Evolutionary conservation across 2,329 filamentous ascomycete genomes (phyloP), one percentile per base, ranked within the genome.

Genomic region (Exophiala mesophila): DNA sequence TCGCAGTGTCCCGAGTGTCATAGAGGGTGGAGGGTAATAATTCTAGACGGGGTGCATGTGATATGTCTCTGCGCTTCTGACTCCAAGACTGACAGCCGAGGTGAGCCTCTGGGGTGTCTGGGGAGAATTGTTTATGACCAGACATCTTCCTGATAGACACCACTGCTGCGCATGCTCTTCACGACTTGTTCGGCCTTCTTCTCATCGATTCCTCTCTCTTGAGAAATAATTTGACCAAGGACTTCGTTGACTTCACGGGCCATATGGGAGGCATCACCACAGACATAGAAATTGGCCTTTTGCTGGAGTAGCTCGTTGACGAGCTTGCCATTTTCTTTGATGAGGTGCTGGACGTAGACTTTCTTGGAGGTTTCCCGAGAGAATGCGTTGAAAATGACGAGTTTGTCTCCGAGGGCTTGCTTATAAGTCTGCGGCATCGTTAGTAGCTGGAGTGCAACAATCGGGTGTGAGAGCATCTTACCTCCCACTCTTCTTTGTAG

Each of bases 181-280:
- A 98, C 88, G 59, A 96, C 82, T 61, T 97, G 90, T 68, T 98
- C 92, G 10, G 80, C 92, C 76, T 95, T 95, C 52, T 83, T 73
- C 58, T 90, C 83, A 2, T 87, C 74, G 45, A 97, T 76, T 37
- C 84, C 84, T 40, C 92, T 79, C 64, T 94, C 78, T 62, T 89
- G 80, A 18, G 88, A 75, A 56, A 98, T 82, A 59, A 97, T 94
- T 62, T 94, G 82, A 18, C 76, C 83, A 31, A 98, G 74, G n/a
- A 88, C 80, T 17, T 82, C 74, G 63, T 94, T 96, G 59, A 96
- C 88, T 63, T 94, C 89, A 44, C 89, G 82, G 34, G 89, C 89
- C 89, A 96, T 96, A 71, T 95, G 89, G 43, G 92, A 86, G 1
- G 94, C 94, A 62, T 98, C 92, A 69, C 92, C 92, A 59, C 94